These are phyloP conservation scores for Pyrenopolyporus hunteri DNA, from an alignment of 495 filamentous ascomycete genomes.

Conservation along the genomic window DNA sequence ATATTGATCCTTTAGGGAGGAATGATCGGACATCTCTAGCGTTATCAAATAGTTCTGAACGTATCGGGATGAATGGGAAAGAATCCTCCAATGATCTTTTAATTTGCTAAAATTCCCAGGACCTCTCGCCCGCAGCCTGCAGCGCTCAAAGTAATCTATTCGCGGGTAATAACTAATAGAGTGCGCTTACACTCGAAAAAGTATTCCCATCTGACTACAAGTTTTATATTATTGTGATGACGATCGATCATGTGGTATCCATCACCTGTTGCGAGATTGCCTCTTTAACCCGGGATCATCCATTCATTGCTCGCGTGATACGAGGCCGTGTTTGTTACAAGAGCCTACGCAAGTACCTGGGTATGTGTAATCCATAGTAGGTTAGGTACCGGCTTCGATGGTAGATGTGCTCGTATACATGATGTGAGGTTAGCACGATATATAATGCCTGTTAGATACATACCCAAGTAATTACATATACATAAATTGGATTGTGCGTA, in stretches of 20 bases:
- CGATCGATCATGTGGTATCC: slow-evolving; percentile 28
- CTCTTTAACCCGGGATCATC: slow-evolving; percentile 4
- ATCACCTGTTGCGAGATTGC: slow-evolving; percentile 17
- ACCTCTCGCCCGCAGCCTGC: slow-evolving; percentile 13
- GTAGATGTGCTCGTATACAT: no score
- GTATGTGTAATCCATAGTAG: slow-evolving; percentile 6
- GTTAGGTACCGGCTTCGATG: no score
- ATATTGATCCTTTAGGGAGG: no score
- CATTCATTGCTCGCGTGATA: slow-evolving; percentile 29
- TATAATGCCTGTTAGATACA: not conserved
- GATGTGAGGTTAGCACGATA: no score
- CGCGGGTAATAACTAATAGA: slow-evolving; percentile 1
- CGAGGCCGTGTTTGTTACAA: slow-evolving; percentile 27
- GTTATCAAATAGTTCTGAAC: not conserved
- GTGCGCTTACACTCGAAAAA: slow-evolving; percentile 3
- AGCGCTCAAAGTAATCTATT: slow-evolving; percentile 24
- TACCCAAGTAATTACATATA: slow-evolving; percentile 21
- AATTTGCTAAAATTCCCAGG: slow-evolving; percentile 33
- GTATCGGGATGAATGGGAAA: slow-evolving; percentile 5
- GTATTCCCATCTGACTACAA: slow-evolving; percentile 23
- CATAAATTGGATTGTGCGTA: no score
- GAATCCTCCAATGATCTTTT: slow-evolving; percentile 22
- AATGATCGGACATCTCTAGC: no score
- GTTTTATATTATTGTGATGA: slow-evolving; percentile 21
- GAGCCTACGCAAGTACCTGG: not conserved